Conservation (phyloP, 2,329 filamentous ascomycete genomes). For the Neonectria ditissima region DNA sequence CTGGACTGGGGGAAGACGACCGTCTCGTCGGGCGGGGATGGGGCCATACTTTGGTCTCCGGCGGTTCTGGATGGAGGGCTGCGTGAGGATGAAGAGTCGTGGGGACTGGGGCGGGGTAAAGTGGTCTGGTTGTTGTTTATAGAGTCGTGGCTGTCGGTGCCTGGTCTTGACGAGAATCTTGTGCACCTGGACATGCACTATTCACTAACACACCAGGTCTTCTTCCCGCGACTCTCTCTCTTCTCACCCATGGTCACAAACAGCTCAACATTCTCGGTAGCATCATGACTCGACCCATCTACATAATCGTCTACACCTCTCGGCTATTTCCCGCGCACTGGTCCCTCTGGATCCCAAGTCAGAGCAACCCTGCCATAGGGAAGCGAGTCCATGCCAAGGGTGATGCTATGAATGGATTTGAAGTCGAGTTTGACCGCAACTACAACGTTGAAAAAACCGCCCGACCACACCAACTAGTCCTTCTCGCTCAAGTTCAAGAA, state of each 20-base stretch:
- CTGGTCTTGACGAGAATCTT: neutral
- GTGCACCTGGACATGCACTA: neutral
- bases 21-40: neutral
- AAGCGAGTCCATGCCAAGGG: conserved; percentile 17
- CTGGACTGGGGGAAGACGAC: neutral
- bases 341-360: conserved; percentile 19
- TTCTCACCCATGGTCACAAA: neutral
- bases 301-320: conserved; percentile 19
- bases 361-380: neutral
- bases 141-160: neutral
- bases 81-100: neutral
- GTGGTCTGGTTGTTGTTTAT: neutral
- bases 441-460: conserved; percentile 6
- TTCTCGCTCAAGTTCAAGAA: conserved; percentile 1
- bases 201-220: too few relatives aligned
- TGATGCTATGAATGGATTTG: conserved; percentile 6
- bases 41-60: neutral
- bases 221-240: too few relatives aligned
- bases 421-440: conserved; percentile 19
- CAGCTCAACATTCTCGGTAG: neutral
- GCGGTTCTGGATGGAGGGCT: too few relatives aligned
- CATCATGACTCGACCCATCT: conserved; percentile 9
- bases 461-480: conserved; percentile 3
- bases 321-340: conserved; percentile 21
- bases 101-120: neutral